These are phyloP conservation scores for Bassia scoparia DNA, from an alignment of 148 eudicot genomes.

Conservation along the genomic window DNA sequence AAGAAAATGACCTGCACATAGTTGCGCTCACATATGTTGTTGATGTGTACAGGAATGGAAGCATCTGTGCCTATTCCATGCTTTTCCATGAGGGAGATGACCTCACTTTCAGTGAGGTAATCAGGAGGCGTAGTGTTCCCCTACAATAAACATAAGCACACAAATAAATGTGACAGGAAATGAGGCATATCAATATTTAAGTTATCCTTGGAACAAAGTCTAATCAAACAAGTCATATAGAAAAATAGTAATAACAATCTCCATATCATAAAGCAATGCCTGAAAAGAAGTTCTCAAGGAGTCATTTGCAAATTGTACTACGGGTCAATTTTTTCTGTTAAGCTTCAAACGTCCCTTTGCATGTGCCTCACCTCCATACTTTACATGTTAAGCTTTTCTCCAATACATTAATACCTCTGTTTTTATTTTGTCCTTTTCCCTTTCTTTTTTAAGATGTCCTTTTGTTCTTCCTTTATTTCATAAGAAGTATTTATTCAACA, in stretches of 20 bases:
- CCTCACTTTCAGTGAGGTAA: constrained; percentile 87
- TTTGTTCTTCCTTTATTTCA: too few species aligned
- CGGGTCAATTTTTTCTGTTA: too few species aligned
- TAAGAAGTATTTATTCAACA: too few species aligned
- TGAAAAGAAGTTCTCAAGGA: background rate
- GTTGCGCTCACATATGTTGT: constrained; percentile 94
- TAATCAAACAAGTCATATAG: background rate
- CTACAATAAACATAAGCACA: constrained; percentile 34
- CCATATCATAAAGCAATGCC: background rate
- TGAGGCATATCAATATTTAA: background rate
- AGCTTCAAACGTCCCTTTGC: background rate
- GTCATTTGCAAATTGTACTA: too few species aligned
- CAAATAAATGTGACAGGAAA: background rate
- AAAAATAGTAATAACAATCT: background rate
- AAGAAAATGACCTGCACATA: constrained; percentile 69
- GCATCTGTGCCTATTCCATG: constrained; percentile 98
- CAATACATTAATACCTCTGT: background rate
- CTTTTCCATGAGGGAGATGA: constrained; percentile 95
- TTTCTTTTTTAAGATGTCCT: too few species aligned
- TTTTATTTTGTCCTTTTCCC: too few species aligned
- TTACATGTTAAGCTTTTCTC: background rate
- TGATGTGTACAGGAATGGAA: constrained; percentile 90
- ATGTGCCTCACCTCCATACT: background rate
- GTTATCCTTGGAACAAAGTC: background rate
- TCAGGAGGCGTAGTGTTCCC: constrained; percentile 81